Evolutionary conservation across 192 early-diverging fungal genomes (phyloP).

Genomic region (Coemansia sp.): DNA sequence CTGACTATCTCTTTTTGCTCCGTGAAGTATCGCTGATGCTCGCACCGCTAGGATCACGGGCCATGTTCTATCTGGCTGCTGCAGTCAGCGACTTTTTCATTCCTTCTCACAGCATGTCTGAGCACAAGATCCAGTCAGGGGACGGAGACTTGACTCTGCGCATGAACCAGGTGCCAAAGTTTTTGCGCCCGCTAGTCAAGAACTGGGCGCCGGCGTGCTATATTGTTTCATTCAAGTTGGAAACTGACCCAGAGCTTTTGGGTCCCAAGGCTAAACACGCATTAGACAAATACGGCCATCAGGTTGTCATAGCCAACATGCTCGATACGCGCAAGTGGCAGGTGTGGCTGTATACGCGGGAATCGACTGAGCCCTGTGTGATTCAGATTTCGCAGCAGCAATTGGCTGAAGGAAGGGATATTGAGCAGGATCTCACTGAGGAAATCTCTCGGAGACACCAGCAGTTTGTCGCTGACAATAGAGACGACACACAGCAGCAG

Average conservation of each 20-base stretch:
- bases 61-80: constrained; percentile 96
- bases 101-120: constrained; percentile 86
- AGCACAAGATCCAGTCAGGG: constrained; percentile 97
- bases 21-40: constrained; percentile 69
- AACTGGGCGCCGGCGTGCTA: constrained; percentile 86
- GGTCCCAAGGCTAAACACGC: constrained; percentile 77
- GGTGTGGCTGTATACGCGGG: constrained; percentile 61
- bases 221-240: constrained; percentile 97
- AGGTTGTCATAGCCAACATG: constrained; percentile 96
- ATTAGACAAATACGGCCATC: constrained; percentile 87
- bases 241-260: constrained; percentile 84
- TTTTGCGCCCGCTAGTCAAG: constrained; percentile 88
- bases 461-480: constrained; percentile 7
- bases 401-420: constrained; percentile 22
- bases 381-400: constrained; percentile 33
- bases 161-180: constrained; percentile 97
- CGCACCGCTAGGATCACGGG: constrained; percentile 59
- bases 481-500: no score
- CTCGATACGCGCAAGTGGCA: constrained; percentile 81
- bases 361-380: constrained; percentile 22
- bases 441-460: constrained; percentile 37
- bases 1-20: constrained; percentile 91
- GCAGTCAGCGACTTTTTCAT: constrained; percentile 99
- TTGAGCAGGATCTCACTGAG: constrained; percentile 38
- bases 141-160: constrained; percentile 80